Evolutionary conservation across 2,329 filamentous ascomycete genomes (phyloP).

Genomic region (Cladobotryum mycophilum): DNA sequence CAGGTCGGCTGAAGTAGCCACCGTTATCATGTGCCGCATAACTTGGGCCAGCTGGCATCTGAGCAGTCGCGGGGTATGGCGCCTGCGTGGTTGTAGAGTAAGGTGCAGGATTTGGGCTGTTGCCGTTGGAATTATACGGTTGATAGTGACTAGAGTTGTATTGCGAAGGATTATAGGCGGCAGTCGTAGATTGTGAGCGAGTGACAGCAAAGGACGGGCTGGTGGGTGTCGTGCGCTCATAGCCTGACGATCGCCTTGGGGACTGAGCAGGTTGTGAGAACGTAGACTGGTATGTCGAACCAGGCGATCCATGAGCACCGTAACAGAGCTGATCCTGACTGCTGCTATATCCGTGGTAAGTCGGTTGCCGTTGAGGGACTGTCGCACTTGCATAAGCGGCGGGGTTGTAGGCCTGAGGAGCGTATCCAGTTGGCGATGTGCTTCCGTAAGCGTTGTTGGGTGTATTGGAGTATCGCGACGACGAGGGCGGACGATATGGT

Average conservation of each 20-base stretch:
- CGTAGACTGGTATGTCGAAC: slow-evolving; percentile 25
- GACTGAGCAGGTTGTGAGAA: slow-evolving; percentile 18
- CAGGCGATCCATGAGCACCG: slow-evolving; percentile 30
- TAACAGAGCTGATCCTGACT: slow-evolving; percentile 36
- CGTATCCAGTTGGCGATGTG: slow-evolving; percentile 38
- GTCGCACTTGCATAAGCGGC: slow-evolving; percentile 49
- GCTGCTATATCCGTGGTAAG: slow-evolving; percentile 42
- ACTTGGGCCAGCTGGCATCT: slow-evolving; percentile 47
- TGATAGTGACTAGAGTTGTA: slow-evolving; percentile 25
- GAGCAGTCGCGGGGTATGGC: slow-evolving; percentile 46
- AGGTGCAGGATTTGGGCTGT: slow-evolving; percentile 31
- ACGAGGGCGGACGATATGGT: slow-evolving; percentile 39
- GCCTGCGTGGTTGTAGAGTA: slow-evolving; percentile 32
- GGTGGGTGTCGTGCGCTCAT: slow-evolving; percentile 34
- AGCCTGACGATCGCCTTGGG: slow-evolving; percentile 28
- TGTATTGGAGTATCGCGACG: slow-evolving; percentile 32
- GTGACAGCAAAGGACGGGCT: slow-evolving; percentile 27
- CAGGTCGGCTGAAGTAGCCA: slow-evolving; percentile 37
- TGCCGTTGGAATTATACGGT: slow-evolving; percentile 34
- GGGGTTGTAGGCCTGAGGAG: slow-evolving; percentile 52
- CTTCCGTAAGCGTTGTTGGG: slow-evolving; percentile 29
- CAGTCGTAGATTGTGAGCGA: slow-evolving; percentile 20
- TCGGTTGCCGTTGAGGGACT: slow-evolving; percentile 44
- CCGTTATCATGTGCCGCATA: slow-evolving; percentile 43
- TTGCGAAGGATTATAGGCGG: slow-evolving; percentile 33